Percentiles rank a stretch among this genome's conserved stretches.
These are phyloP conservation scores for Plantago lanceolata DNA, from an alignment of 305 asterid species.

Conservation along the genomic window DNA sequence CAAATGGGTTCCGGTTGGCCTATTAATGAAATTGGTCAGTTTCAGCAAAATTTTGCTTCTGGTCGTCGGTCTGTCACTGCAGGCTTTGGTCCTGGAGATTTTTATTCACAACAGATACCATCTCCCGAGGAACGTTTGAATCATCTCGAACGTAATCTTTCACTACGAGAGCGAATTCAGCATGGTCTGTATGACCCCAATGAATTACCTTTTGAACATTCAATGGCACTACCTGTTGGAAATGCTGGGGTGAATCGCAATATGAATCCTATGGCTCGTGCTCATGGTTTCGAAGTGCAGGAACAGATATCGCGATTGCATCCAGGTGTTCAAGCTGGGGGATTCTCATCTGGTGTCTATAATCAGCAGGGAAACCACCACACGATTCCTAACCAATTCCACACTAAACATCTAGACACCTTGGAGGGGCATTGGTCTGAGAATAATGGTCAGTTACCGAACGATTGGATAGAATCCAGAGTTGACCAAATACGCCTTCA, in stretches of 20 bases:
- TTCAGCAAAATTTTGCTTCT: slow-evolving; percentile 56
- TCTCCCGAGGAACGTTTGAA: slow-evolving; percentile 65
- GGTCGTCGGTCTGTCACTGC: slow-evolving; percentile 51
- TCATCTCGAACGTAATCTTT: slow-evolving; percentile 62
- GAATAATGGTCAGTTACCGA: slow-evolving; percentile 55
- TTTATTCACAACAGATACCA: slow-evolving; percentile 60
- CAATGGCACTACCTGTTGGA: slow-evolving; percentile 63
- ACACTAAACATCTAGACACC: slow-evolving; percentile 48
- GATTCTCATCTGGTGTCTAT: slow-evolving; percentile 52
- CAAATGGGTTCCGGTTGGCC: slow-evolving; percentile 63
- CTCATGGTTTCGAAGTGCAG: slow-evolving; percentile 69
- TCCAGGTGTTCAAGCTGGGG: slow-evolving; percentile 47
- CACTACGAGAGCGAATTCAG: slow-evolving; percentile 74
- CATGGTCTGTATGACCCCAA: slow-evolving; percentile 65
- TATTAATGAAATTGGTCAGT: slow-evolving; percentile 66
- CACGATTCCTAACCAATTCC: slow-evolving; percentile 43
- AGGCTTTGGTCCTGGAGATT: slow-evolving; percentile 64
- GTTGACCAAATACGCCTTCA: slow-evolving; percentile 62
- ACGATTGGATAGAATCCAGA: slow-evolving; percentile 77
- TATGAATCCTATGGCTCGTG: slow-evolving; percentile 57
- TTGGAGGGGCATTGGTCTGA: slow-evolving; percentile 66
- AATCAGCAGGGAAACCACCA: slow-evolving; percentile 58
- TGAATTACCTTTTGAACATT: slow-evolving; percentile 58
- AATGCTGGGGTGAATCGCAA: slow-evolving; percentile 58
- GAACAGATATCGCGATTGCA: slow-evolving; percentile 67